These are phyloP conservation scores for Oenanthe javanica DNA, from an alignment of 140 eudicot genomes.

Conservation along the genomic window DNA sequence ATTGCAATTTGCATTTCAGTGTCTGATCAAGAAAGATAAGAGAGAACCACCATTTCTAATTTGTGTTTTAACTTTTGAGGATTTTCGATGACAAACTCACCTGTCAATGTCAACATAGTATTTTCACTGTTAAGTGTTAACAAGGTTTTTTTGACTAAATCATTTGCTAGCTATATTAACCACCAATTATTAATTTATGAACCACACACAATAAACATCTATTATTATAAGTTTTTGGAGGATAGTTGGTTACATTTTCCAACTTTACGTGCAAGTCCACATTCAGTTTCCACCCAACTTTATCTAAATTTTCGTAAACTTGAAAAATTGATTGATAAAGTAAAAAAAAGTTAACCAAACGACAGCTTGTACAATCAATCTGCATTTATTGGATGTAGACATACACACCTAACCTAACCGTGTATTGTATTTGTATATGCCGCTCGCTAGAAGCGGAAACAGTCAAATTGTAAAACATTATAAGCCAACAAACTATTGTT, in stretches of 20 bases:
- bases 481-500: too few relatives aligned
- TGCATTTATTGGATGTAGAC: too few relatives aligned
- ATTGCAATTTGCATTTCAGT: background rate
- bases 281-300: background rate
- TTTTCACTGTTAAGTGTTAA: background rate
- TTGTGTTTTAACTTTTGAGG: conserved; percentile 87
- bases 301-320: too few relatives aligned
- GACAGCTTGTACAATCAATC: too few relatives aligned
- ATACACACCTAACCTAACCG: too few relatives aligned
- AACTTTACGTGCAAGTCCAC: background rate
- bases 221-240: background rate
- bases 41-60: conserved; percentile 61
- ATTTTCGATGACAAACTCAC: conserved; percentile 84
- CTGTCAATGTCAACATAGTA: conserved; percentile 28
- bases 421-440: too few relatives aligned
- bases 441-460: too few relatives aligned
- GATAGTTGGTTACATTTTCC: background rate
- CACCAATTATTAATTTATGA: background rate
- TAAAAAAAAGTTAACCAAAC: background rate
- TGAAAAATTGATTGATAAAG: background rate
- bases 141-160: background rate
- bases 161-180: background rate
- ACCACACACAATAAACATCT: background rate
- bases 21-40: background rate
- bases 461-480: too few relatives aligned